Conservation (phyloP, 148 eudicot species). For the Rhododendron kiyosumense region DNA sequence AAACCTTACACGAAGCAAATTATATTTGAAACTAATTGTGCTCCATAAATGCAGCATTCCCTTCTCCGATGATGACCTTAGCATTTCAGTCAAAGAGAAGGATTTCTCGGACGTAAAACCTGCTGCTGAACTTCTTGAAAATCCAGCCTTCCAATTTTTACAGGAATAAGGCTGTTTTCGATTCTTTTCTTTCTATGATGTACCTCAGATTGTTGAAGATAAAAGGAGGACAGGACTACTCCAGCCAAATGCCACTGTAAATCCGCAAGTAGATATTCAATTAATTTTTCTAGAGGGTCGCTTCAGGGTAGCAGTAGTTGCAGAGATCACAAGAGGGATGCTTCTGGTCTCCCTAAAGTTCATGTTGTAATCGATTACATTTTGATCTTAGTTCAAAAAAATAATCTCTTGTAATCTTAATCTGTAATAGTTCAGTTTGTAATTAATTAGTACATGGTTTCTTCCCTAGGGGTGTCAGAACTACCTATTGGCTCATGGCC, state of each 20-base stretch:
- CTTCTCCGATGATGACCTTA: constrained; percentile 55
- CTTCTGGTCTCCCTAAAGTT: background rate
- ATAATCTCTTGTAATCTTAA: background rate
- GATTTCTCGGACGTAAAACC: constrained; percentile 66
- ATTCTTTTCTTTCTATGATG: constrained; percentile 4
- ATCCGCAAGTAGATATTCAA: constrained; percentile 1
- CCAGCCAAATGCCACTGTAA: constrained; percentile 4
- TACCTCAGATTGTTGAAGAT: background rate
- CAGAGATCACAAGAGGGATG: constrained; percentile 2
- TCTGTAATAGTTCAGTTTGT: background rate
- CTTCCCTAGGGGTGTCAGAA: no score
- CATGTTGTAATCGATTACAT: background rate
- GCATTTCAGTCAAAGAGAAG: constrained; percentile 43
- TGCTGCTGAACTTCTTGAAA: constrained; percentile 53
- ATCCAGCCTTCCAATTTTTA: constrained; percentile 74
- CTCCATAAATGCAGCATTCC: constrained; percentile 56
- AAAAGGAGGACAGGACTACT: background rate
- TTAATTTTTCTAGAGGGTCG: background rate
- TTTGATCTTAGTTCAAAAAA: background rate
- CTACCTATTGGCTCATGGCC: background rate
- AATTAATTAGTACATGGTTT: background rate
- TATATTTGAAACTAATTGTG: background rate
- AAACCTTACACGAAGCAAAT: background rate
- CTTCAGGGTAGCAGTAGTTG: constrained; percentile 1
- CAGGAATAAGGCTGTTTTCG: constrained; percentile 35